Evolutionary conservation across 257 asterid species (phyloP), one percentile per base, ranked within the genome.

Genomic region (Voacanga thouarsii): DNA sequence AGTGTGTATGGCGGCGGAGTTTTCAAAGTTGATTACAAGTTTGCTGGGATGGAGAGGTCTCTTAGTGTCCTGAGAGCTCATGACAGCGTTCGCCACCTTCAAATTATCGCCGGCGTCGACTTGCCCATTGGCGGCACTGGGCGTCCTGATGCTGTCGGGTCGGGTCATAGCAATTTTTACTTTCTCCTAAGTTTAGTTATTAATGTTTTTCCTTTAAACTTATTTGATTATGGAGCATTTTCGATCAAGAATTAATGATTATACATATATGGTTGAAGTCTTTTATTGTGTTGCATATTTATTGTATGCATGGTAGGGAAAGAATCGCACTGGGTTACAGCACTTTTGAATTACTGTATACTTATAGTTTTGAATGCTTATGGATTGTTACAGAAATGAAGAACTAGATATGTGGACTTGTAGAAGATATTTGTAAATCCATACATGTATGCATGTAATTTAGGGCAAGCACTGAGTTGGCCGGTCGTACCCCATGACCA

Each of bases 91-190:
- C 97, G 99, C 60, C 98, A 92, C 76, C 93, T 94, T 78, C 83
- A 91, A 61, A 88, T 89, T 74, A 83, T 87, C 83, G 89, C 98
- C 86, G 99, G 98, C 85, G 98, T 95, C 78, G 98, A 95, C 94
- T 89, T 95, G 59, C 99, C 98, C 5, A 92, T 95, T 63, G 99
- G 99, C 4, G 98, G 98, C 75, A 93, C 93, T 64, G 99, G 98
- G 30, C 99, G 99, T 43, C 98, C 99, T 30, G 99, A 95, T 77
- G 82, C 97, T 71, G 91, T 94, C 76, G 99, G 98, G 98, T 94
- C 60, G 44, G 89, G 63, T 45, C 18, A 0, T 23, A 57, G 47
- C 64, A 26, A 26, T 63, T 33, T 53, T 70, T 51, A 2, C 55
- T 26, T 75, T 59, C 7, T 69, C 50, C n/a, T 15, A 28, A 53